These are phyloP conservation scores for Insectozyma bohioensis DNA, from an alignment of 1,139 yeast species.

Conservation along the genomic window DNA sequence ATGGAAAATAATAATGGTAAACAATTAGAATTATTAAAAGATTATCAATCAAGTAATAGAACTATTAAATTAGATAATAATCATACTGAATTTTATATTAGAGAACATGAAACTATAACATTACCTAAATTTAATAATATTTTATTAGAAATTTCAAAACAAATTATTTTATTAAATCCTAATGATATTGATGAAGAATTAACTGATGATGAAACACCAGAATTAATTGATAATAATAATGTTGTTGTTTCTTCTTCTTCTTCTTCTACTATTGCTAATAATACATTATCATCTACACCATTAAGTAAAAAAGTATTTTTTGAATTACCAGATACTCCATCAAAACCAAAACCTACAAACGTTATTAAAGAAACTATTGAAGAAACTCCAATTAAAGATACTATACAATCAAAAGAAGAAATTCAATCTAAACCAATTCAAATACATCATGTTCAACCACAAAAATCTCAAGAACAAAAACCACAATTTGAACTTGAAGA, in stretches of 20 bases:
- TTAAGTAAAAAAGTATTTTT: slow-evolving; percentile 3
- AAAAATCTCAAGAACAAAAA: neutral
- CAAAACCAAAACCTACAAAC: slow-evolving; percentile 9
- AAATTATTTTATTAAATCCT: slow-evolving; percentile 55
- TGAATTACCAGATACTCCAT: slow-evolving; percentile 16
- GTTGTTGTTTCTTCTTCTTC: neutral
- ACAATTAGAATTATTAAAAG: slow-evolving; percentile 17
- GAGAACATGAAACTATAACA: slow-evolving; percentile 52
- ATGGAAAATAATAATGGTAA: slow-evolving; percentile 29
- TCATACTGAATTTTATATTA: slow-evolving; percentile 57
- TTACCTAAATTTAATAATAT: slow-evolving; percentile 59
- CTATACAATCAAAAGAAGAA: too few species aligned
- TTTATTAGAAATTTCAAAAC: slow-evolving; percentile 61
- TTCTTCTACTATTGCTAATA: slow-evolving; percentile 1
- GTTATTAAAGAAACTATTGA: slow-evolving; percentile 6
- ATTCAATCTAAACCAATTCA: too few species aligned
- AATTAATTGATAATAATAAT: slow-evolving; percentile 19
- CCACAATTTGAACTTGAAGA: neutral
- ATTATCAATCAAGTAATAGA: slow-evolving; percentile 21
- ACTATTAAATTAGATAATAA: slow-evolving; percentile 43
- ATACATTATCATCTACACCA: too few species aligned
- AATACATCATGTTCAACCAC: too few species aligned
- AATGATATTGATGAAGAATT: slow-evolving; percentile 42
- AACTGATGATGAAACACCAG: slow-evolving; percentile 20
- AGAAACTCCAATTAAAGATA: slow-evolving; percentile 14